A percentile compares a stretch with the other conserved stretches of the same genome.
Conservation (phyloP, 2,329 filamentous ascomycete species). For the Clarireedia monteithiana region DNA sequence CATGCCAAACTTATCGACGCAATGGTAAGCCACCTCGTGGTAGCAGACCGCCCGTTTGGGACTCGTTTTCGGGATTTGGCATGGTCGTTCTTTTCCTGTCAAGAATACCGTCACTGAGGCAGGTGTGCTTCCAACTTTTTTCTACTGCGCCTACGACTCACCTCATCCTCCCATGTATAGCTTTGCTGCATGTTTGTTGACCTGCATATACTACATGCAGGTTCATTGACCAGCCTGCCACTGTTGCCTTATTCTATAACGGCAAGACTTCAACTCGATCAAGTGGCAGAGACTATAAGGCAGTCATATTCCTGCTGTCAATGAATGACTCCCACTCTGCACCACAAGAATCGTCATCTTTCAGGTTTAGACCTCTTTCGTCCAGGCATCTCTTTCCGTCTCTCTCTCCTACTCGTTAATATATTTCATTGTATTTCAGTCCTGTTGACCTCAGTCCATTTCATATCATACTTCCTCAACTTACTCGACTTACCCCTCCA, state of each 20-base stretch:
- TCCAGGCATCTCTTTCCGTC: slow-evolving; percentile 23
- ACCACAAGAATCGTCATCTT: slow-evolving; percentile 21
- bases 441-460: slow-evolving; percentile 6
- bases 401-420: slow-evolving; percentile 22
- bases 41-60: slow-evolving; percentile 24
- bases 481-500: slow-evolving; percentile 3
- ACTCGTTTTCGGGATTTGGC: slow-evolving; percentile 11
- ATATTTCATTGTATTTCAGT: slow-evolving; percentile 24
- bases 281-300: slow-evolving; percentile 25
- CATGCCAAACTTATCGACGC: neutral
- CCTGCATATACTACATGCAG: slow-evolving; percentile 23
- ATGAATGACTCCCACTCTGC: slow-evolving; percentile 30
- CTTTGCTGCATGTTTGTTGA: slow-evolving; percentile 21
- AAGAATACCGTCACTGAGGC: slow-evolving; percentile 15
- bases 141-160: slow-evolving; percentile 22
- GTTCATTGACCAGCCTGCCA: slow-evolving; percentile 11
- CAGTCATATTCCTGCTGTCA: slow-evolving; percentile 24
- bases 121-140: slow-evolving; percentile 11
- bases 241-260: slow-evolving; percentile 23
- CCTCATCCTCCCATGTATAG: slow-evolving; percentile 15
- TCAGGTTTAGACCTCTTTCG: slow-evolving; percentile 25
- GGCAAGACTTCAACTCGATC: slow-evolving; percentile 14
- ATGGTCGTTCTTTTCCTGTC: slow-evolving; percentile 4
- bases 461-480: slow-evolving; percentile 9
- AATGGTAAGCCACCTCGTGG: slow-evolving; percentile 11